Percentiles rank a stretch among this genome's conserved stretches.
These are phyloP conservation scores for Pestalotiopsis sp. DNA, from an alignment of 2,329 filamentous ascomycete species.

Conservation along the genomic window DNA sequence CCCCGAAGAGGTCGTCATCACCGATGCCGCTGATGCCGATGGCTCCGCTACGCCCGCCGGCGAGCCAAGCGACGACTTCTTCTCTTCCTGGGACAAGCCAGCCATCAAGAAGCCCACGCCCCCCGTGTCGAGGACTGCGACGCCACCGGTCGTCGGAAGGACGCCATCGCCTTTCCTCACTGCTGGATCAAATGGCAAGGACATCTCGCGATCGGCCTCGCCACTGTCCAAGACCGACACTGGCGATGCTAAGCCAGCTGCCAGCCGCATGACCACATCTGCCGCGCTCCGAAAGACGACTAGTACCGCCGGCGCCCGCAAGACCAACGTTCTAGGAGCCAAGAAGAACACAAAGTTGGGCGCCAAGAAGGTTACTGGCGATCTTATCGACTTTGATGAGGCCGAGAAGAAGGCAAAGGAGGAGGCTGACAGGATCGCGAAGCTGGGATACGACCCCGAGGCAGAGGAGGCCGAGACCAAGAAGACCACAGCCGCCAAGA, in stretches of 20 bases:
- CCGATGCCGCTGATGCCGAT: constrained; percentile 67
- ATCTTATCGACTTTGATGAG: constrained; percentile 93
- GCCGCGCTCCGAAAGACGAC: constrained; percentile 80
- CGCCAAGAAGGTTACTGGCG: constrained; percentile 83
- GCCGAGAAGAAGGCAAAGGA: constrained; percentile 97
- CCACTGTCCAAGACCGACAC: constrained; percentile 71
- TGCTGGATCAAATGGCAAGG: constrained; percentile 72
- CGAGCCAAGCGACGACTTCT: constrained; percentile 90
- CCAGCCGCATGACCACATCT: constrained; percentile 76
- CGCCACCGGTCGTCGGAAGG: constrained; percentile 78
- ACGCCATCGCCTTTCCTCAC: constrained; percentile 90
- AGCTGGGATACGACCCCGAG: constrained; percentile 92
- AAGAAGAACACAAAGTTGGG: constrained; percentile 86
- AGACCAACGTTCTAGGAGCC: constrained; percentile 81
- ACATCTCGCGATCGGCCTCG: constrained; percentile 76
- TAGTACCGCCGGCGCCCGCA: constrained; percentile 66
- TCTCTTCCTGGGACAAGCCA: constrained; percentile 98
- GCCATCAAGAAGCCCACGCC: constrained; percentile 95
- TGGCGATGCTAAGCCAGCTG: constrained; percentile 60
- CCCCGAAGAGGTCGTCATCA: constrained; percentile 83
- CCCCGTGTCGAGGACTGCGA: constrained; percentile 85
- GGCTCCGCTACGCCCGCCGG: constrained; percentile 76
- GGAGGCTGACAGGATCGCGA: constrained; percentile 93
- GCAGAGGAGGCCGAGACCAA: constrained; percentile 67
- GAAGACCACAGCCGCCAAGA: constrained; percentile 34